Evolutionary conservation across 495 filamentous ascomycete genomes (phyloP).

Genomic region (Penicillium waksmanii): DNA sequence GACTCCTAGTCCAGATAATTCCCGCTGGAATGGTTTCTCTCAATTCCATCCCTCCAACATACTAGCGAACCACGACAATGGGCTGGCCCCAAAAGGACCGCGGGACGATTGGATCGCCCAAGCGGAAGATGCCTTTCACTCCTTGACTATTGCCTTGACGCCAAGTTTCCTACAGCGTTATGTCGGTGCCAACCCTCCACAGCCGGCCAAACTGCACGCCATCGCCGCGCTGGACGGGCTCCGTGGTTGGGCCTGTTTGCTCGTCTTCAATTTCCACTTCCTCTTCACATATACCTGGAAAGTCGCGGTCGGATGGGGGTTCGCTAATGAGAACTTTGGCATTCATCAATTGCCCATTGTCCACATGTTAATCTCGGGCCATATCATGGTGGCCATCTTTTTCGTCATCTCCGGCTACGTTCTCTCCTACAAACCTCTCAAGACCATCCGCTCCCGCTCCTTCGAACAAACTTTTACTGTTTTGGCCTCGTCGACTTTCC

Average conservation of each 20-base stretch:
- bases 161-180: slow-evolving; percentile 47
- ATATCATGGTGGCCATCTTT: slow-evolving; percentile 75
- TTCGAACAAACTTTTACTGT: slow-evolving; percentile 51
- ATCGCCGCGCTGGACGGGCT: slow-evolving; percentile 55
- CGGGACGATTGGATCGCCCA: slow-evolving; percentile 37
- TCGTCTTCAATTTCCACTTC: slow-evolving; percentile 60
- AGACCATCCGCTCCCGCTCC: slow-evolving; percentile 57
- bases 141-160: slow-evolving; percentile 39
- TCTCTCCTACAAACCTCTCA: slow-evolving; percentile 66
- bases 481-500: slow-evolving; percentile 65
- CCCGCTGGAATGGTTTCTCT: slow-evolving; percentile 33
- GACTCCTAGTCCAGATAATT: slow-evolving; percentile 4
- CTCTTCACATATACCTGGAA: slow-evolving; percentile 55
- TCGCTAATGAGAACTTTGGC: slow-evolving; percentile 52
- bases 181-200: slow-evolving; percentile 38
- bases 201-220: slow-evolving; percentile 41
- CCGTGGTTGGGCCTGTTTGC: slow-evolving; percentile 54
- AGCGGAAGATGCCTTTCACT: slow-evolving; percentile 32
- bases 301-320: slow-evolving; percentile 51
- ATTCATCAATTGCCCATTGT: slow-evolving; percentile 67
- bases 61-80: slow-evolving; percentile 28
- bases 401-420: slow-evolving; percentile 75
- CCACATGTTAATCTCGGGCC: slow-evolving; percentile 64
- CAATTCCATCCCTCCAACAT: slow-evolving; percentile 36
- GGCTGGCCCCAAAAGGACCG: slow-evolving; percentile 21